phyloP scores from a whole-genome alignment of 805 yeast species.

The Zygosaccharomyces bailii region DNA sequence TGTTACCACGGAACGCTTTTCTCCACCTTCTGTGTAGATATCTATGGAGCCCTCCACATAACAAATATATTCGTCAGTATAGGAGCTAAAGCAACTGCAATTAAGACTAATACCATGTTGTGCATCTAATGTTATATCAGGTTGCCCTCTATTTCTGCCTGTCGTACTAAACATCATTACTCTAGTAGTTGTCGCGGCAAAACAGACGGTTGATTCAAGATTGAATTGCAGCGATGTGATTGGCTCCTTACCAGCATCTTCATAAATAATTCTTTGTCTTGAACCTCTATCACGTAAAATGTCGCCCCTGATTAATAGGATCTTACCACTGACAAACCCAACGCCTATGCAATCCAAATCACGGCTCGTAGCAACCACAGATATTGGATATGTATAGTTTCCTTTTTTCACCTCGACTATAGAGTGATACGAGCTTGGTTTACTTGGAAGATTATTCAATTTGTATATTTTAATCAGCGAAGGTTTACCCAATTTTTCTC shows the following conservation, averaged over 20 bases:
- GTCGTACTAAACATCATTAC: conserved; percentile 69
- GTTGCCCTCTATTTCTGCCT: conserved; percentile 72
- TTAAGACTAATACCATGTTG: conserved; percentile 44
- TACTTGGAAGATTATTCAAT: conserved; percentile 45
- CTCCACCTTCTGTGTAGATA: conserved; percentile 55
- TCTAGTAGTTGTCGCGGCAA: conserved; percentile 70
- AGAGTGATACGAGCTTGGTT: conserved; percentile 49
- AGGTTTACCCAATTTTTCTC: conserved; percentile 71
- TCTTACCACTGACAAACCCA: conserved; percentile 57
- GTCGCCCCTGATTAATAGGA: conserved; percentile 82
- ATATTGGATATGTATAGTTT: conserved; percentile 69
- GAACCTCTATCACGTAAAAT: conserved; percentile 84
- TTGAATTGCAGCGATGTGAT: conserved; percentile 70
- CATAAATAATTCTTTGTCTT: conserved; percentile 75
- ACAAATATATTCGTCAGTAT: conserved; percentile 53
- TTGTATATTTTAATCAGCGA: conserved; percentile 71
- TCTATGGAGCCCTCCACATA: conserved; percentile 62
- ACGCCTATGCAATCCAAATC: conserved; percentile 30
- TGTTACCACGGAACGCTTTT: conserved; percentile 51
- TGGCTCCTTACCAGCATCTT: conserved; percentile 60
- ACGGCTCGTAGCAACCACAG: conserved; percentile 25
- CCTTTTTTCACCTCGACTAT: conserved; percentile 65
- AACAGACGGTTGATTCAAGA: conserved; percentile 50
- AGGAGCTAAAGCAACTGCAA: conserved; percentile 40
- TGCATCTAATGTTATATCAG: conserved; percentile 46